Evolutionary conservation across 345 rosid genomes (phyloP), one percentile per base, ranked within the genome.

Genomic region (Moricandia moricandioides): DNA sequence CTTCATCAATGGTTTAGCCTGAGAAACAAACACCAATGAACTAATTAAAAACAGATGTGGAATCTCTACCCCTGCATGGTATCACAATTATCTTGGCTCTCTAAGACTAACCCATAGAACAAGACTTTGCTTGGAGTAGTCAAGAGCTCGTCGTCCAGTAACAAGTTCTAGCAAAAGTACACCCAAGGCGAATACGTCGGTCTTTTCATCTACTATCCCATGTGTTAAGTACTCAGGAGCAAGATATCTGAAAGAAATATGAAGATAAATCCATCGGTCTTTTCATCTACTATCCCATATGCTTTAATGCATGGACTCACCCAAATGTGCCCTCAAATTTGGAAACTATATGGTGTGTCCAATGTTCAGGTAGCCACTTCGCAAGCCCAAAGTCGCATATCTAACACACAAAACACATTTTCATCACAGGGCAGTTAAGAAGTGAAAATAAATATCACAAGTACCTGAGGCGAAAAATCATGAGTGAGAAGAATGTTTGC

Each of bases 341-440:
- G 27, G 99, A 87, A 21, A 95, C 85, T 0, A 82, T 81, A 82
- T 88, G 96, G 82, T 95, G 96, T 33, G 99, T 91, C 97, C 97
- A 95, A 11, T 88, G 88, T 82, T 90, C 92, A 0, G 99, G 97
- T 47, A 95, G 78, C 99, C 99, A 92, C 79, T 95, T 95, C 0
- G 97, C 96, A 5, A 95, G 92, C 27, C 99, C 97, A 60, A 95
- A 95, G 82, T 95, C 97, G 67, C 97, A 95, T 77, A 95, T 90
- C 99, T 94, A 84, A 75, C 83, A 62, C n/a, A 75, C 24, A 34
- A 8, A 72, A 51, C 9, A 45, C n/a, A 54, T 18, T 13, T 12
- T 43, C 24, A 21, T 21, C 24, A 21, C 24, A 21, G 24, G 24
- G 1, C 24, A 21, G 2, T 21, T 21, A 29, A 34, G 14, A 27